Evolutionary conservation across 495 filamentous ascomycete species (phyloP).

Genomic region (Aspergillus egyptiacus): DNA sequence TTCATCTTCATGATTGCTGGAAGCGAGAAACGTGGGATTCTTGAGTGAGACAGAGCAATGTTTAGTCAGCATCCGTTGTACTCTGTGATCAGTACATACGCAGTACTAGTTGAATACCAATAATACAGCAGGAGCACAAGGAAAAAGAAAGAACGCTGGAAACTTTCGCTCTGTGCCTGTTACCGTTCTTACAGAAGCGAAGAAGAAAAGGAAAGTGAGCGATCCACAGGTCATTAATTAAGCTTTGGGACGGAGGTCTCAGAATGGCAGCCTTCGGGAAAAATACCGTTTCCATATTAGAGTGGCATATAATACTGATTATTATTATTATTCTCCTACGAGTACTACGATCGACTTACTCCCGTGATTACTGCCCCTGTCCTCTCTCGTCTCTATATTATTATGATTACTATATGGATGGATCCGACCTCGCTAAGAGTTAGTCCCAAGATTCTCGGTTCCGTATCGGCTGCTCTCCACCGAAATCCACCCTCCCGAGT

Average conservation of each 20-base stretch:
- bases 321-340: too few relatives aligned
- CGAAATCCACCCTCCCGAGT: slow-evolving; percentile 3
- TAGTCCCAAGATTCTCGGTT: neutral
- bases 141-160: too few relatives aligned
- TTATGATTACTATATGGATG: too few relatives aligned
- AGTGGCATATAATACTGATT: too few relatives aligned
- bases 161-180: neutral
- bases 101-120: too few relatives aligned
- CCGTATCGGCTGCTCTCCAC: slow-evolving; percentile 4
- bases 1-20: too few relatives aligned
- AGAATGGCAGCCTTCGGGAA: slow-evolving; percentile 1
- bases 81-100: too few relatives aligned
- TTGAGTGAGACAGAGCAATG: slow-evolving; percentile 1
- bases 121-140: too few relatives aligned
- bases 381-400: too few relatives aligned
- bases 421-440: too few relatives aligned
- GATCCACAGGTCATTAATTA: slow-evolving; percentile 29
- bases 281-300: neutral
- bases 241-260: slow-evolving; percentile 39
- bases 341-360: too few relatives aligned
- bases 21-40: neutral
- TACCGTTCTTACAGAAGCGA: slow-evolving; percentile 3
- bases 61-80: slow-evolving; percentile 11
- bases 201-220: slow-evolving; percentile 10
- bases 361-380: too few relatives aligned